Evolutionary conservation across 2,329 filamentous ascomycete genomes (phyloP).

Genomic region (Immersiporthe knoxdaviesiana): DNA sequence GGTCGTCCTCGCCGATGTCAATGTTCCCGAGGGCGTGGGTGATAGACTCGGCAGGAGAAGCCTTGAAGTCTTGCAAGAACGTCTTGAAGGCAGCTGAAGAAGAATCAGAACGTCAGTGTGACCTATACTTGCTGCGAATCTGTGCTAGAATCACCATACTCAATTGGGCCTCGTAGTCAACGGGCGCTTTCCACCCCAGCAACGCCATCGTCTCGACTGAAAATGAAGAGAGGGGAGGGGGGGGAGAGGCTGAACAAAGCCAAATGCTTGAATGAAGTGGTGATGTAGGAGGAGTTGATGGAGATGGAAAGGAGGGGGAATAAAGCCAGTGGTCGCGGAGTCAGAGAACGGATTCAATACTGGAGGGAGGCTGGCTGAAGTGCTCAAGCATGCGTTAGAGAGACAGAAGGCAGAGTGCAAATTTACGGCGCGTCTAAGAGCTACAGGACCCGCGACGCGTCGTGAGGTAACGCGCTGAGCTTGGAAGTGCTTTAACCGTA

Average conservation of each 20-base stretch:
- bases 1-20: constrained; percentile 82
- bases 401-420: constrained; percentile 8
- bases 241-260: constrained; percentile 3
- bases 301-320: not conserved
- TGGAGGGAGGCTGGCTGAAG: not conserved
- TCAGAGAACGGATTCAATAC: not conserved
- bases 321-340: not conserved
- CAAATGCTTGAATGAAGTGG: not conserved
- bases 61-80: constrained; percentile 89
- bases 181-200: constrained; percentile 74
- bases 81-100: constrained; percentile 75
- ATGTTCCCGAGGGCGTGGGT: constrained; percentile 83
- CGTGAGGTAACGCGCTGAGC: constrained; percentile 3
- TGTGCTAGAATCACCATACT: constrained; percentile 52
- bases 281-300: not conserved
- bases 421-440: constrained; percentile 17
- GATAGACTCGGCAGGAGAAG: constrained; percentile 69
- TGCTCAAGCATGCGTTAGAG: not conserved
- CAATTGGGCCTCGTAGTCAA: constrained; percentile 88
- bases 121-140: not conserved
- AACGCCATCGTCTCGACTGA: constrained; percentile 71
- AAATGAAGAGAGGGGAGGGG: not conserved
- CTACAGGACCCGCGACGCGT: constrained; percentile 4
- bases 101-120: constrained; percentile 18
- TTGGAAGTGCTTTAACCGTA: constrained; percentile 2